Evolutionary conservation across 768 basidiomycete genomes (phyloP).

Genomic region (Tubosaeta brunneosetosa): DNA sequence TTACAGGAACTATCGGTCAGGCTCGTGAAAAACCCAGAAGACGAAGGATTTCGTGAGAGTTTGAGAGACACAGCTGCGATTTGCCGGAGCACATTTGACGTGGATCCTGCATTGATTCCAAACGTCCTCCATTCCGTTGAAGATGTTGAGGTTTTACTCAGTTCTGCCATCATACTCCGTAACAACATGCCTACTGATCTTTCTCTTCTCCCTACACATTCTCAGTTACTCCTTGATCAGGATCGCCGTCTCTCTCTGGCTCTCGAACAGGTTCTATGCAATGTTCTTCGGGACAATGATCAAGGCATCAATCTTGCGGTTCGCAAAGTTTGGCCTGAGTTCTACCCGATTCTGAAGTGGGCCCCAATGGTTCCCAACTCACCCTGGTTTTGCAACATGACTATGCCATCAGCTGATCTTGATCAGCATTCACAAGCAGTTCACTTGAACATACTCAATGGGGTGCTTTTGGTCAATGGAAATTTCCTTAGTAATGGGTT

Average conservation of each 20-base stretch:
- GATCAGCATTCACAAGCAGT: constrained; percentile 33
- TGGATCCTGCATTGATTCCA: not conserved
- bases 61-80: constrained; percentile 16
- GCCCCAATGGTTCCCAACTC: constrained; percentile 14
- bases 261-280: constrained; percentile 19
- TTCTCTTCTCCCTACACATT: not conserved
- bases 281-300: constrained; percentile 7
- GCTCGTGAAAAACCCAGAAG: constrained; percentile 6
- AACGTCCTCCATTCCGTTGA: constrained; percentile 18
- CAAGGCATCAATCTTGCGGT: constrained; percentile 31
- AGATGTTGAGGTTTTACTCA: constrained; percentile 28
- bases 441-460: constrained; percentile 36
- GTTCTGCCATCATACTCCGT: constrained; percentile 32
- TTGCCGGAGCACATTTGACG: constrained; percentile 30
- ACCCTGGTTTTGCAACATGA: constrained; percentile 29
- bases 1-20: constrained; percentile 27
- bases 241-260: constrained; percentile 30
- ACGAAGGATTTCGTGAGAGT: constrained; percentile 1
- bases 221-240: constrained; percentile 25
- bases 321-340: constrained; percentile 28
- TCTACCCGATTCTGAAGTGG: constrained; percentile 26
- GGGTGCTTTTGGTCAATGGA: constrained; percentile 22
- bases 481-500: constrained; percentile 17
- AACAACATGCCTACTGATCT: constrained; percentile 24
- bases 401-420: constrained; percentile 6